phyloP scores from a whole-genome alignment of 805 yeast species.

The Ogataea salicorniae region DNA sequence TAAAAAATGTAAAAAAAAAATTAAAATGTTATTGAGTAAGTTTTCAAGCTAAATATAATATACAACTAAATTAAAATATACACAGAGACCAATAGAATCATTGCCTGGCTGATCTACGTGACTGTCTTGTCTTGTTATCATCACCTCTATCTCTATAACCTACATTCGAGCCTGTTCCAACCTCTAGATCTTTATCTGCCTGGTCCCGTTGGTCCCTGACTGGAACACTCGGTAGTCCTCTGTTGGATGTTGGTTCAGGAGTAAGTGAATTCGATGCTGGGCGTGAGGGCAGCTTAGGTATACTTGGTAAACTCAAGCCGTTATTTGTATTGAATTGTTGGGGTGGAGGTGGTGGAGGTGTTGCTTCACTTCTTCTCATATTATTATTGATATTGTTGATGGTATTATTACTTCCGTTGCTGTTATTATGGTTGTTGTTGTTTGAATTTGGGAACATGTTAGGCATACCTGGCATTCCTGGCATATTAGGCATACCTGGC shows the following conservation, averaged over 20 bases:
- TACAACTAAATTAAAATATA: not conserved
- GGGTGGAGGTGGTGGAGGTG: constrained; percentile 7
- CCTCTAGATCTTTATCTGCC: constrained; percentile 24
- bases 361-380: constrained; percentile 3
- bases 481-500: constrained; percentile 5
- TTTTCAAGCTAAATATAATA: too few relatives aligned
- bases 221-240: constrained; percentile 10
- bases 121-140: not conserved
- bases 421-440: not conserved
- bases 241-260: constrained; percentile 18
- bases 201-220: constrained; percentile 24
- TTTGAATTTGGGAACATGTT: constrained; percentile 5
- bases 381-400: not conserved
- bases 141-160: constrained; percentile 18
- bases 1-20: too few relatives aligned
- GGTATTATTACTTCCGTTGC: not conserved
- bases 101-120: not conserved
- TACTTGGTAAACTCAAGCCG: constrained; percentile 10
- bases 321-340: constrained; percentile 7
- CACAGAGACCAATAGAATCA: too few relatives aligned
- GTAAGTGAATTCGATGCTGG: constrained; percentile 23
- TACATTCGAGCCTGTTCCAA: constrained; percentile 12
- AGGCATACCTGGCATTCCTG: not conserved
- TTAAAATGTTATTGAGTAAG: too few relatives aligned
- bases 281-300: constrained; percentile 20